These are phyloP conservation scores for Claviceps cyperi DNA, from an alignment of 2,329 filamentous ascomycete species.

Conservation along the genomic window DNA sequence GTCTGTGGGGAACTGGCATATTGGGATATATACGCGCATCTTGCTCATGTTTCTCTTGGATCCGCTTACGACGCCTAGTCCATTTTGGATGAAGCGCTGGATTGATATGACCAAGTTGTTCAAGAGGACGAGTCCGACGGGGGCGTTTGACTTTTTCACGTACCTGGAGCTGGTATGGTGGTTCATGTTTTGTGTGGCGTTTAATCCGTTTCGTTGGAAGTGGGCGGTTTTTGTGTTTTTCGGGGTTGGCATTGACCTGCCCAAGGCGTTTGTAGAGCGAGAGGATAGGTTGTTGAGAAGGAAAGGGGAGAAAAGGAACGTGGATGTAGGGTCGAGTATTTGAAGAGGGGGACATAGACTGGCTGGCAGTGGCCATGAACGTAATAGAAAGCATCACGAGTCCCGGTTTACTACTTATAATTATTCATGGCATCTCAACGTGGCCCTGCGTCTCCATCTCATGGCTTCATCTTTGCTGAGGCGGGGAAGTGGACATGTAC, in stretches of 20 bases:
- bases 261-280: constrained; percentile 47
- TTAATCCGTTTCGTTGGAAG: constrained; percentile 85
- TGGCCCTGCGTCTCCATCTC: no score
- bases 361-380: neutral
- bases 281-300: constrained; percentile 49
- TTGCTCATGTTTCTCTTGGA: constrained; percentile 77
- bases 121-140: constrained; percentile 54
- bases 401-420: neutral
- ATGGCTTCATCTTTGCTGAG: no score
- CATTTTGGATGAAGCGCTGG: constrained; percentile 70
- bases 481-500: neutral
- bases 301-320: constrained; percentile 19
- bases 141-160: constrained; percentile 80
- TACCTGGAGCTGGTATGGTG: constrained; percentile 76
- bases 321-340: constrained; percentile 11
- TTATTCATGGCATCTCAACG: no score
- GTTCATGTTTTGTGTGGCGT: constrained; percentile 63
- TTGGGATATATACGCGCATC: constrained; percentile 77
- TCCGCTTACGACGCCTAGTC: constrained; percentile 55
- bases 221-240: constrained; percentile 76
- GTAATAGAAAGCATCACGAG: neutral
- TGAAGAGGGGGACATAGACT: neutral
- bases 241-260: constrained; percentile 53
- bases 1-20: constrained; percentile 75
- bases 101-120: constrained; percentile 68